phyloP scores from a whole-genome alignment of 345 rosid genomes.

The Rhodomyrtus tomentosa region DNA sequence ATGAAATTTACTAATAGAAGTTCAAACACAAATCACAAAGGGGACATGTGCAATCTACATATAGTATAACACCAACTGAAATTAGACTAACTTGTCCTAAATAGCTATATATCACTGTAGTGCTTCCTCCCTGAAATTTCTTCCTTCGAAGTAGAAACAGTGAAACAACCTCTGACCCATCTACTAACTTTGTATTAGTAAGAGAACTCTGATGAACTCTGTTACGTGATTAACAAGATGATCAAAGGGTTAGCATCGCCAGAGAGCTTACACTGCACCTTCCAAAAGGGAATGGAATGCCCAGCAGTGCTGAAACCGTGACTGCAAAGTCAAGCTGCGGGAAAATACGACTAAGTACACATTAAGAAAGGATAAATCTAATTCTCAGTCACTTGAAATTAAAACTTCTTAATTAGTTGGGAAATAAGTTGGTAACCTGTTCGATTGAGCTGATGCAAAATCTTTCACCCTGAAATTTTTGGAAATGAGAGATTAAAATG shows the following conservation, averaged over 20 bases:
- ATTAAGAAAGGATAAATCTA: not conserved
- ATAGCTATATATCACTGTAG: not conserved
- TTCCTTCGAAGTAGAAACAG: not conserved
- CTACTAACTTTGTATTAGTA: not conserved
- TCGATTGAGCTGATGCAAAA: constrained; percentile 56
- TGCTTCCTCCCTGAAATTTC: not conserved
- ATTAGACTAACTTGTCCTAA: not conserved
- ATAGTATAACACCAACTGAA: not conserved
- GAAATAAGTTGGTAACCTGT: constrained; percentile 39
- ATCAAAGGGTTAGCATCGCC: constrained; percentile 3
- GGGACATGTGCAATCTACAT: not conserved
- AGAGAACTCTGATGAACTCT: not conserved
- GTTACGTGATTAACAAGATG: not conserved
- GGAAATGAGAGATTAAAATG: not conserved
- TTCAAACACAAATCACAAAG: not conserved
- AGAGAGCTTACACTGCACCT: constrained; percentile 85
- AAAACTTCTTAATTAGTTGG: not conserved
- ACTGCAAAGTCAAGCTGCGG: constrained; percentile 92
- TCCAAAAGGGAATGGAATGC: constrained; percentile 93
- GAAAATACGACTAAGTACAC: not conserved
- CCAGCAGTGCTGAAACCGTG: constrained; percentile 79
- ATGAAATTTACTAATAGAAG: not conserved
- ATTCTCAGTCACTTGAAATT: not conserved
- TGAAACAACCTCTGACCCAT: not conserved
- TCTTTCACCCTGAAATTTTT: constrained; percentile 42